These are phyloP conservation scores for Delphinella strobiligena DNA, from an alignment of 2,329 filamentous ascomycete species.

Conservation along the genomic window DNA sequence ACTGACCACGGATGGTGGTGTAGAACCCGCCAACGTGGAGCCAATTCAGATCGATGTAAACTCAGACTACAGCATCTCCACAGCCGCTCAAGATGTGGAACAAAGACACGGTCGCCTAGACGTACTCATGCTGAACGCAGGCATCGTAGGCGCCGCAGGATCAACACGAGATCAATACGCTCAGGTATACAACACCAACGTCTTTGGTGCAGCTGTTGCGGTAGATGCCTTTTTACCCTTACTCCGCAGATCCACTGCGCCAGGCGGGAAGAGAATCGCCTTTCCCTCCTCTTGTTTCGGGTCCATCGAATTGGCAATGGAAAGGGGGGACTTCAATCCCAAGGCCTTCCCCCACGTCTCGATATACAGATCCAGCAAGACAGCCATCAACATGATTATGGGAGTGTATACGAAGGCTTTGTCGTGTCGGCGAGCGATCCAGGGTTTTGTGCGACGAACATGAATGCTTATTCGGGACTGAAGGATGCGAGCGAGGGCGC, in stretches of 20 bases:
- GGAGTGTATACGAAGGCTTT: conserved; percentile 14
- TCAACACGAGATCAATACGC: conserved; percentile 12
- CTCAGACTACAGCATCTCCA: conserved; percentile 28
- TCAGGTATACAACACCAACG: conserved; percentile 17
- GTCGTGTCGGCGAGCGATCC: conserved; percentile 14
- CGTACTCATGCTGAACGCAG: conserved; percentile 26
- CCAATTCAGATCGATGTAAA: conserved; percentile 31
- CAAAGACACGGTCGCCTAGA: conserved; percentile 20
- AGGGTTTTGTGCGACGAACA: conserved; percentile 15
- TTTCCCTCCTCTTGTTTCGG: conserved; percentile 17
- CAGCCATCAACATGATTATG: conserved; percentile 19
- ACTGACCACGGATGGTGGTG: conserved; percentile 16
- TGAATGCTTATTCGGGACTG: conserved; percentile 15
- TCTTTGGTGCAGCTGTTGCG: conserved; percentile 15
- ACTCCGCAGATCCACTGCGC: conserved; percentile 11
- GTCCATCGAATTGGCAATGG: conserved; percentile 11
- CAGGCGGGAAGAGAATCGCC: conserved; percentile 17
- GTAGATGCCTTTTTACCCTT: conserved; percentile 17
- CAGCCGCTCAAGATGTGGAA: conserved; percentile 22
- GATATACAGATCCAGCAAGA: conserved; percentile 16
- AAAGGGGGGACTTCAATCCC: too few relatives aligned
- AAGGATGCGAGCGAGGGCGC: conserved; percentile 20
- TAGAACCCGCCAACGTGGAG: conserved; percentile 21
- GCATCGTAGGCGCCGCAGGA: conserved; percentile 11
- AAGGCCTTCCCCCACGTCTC: conserved; percentile 8